Evolutionary conservation across 805 yeast species (phyloP).

Genomic region (Pichia gijzeniarum): DNA sequence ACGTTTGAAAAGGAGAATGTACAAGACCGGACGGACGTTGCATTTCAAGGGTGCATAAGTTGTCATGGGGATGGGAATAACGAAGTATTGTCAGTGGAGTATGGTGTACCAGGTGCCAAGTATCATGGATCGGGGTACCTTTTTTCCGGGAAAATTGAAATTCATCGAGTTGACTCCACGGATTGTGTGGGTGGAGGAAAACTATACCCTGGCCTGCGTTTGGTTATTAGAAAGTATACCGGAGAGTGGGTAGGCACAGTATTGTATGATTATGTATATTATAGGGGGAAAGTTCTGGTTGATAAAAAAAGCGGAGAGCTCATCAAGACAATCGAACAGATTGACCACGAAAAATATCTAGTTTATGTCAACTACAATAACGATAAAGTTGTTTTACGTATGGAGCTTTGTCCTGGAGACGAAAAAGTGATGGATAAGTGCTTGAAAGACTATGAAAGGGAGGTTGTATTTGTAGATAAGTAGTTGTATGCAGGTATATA

Average conservation of each 20-base stretch:
- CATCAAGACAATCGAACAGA: constrained; percentile 18
- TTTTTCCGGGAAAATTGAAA: constrained; percentile 20
- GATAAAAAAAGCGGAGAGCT: constrained; percentile 12
- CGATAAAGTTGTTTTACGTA: constrained; percentile 20
- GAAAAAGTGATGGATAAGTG: constrained; percentile 9
- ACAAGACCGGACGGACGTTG: constrained; percentile 10
- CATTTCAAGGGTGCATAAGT: not conserved
- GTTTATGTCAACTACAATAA: constrained; percentile 16
- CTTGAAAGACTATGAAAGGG: constrained; percentile 2
- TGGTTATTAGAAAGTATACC: constrained; percentile 13
- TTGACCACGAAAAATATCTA: constrained; percentile 20
- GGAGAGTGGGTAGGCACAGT: constrained; percentile 13
- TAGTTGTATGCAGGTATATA: constrained; percentile 3
- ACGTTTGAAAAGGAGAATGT: not conserved
- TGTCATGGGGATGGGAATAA: not conserved
- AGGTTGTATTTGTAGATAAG: not conserved
- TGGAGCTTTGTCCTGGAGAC: constrained; percentile 25
- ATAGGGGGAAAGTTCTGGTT: constrained; percentile 7
- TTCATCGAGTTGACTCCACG: constrained; percentile 14
- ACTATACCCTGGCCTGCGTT: constrained; percentile 6
- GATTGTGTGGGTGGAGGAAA: not conserved
- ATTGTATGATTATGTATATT: constrained; percentile 9
- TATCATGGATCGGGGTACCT: constrained; percentile 13
- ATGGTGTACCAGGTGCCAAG: not conserved
- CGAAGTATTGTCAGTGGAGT: not conserved